Evolutionary conservation across 805 yeast genomes (phyloP).

Genomic region (Zygosaccharomyces bisporus): DNA sequence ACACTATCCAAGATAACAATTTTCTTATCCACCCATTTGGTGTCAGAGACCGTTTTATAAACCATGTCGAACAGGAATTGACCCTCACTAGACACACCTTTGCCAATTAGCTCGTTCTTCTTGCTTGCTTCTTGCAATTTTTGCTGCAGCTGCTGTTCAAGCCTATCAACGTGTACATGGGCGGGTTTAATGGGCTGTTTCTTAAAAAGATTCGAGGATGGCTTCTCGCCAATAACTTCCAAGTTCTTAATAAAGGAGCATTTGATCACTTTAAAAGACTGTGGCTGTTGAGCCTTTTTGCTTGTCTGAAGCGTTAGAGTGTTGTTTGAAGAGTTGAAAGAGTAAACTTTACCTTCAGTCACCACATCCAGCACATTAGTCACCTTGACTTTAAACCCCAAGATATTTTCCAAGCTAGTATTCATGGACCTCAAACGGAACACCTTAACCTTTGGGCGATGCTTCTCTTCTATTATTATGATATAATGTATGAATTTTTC

Average conservation of each 20-base stretch:
- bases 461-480: background rate
- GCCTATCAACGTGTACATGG: constrained; percentile 32
- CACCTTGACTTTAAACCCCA: constrained; percentile 50
- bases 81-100: constrained; percentile 41
- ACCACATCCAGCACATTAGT: constrained; percentile 56
- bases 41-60: constrained; percentile 43
- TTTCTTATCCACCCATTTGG: constrained; percentile 42
- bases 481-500: background rate
- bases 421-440: constrained; percentile 22
- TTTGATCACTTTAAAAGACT: constrained; percentile 50
- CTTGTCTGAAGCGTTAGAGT: constrained; percentile 35
- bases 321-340: constrained; percentile 48
- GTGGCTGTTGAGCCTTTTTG: constrained; percentile 22
- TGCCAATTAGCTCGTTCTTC: constrained; percentile 31
- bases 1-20: constrained; percentile 48
- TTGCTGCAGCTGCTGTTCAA: constrained; percentile 25
- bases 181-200: constrained; percentile 36
- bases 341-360: constrained; percentile 59
- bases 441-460: background rate
- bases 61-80: constrained; percentile 44
- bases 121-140: constrained; percentile 28
- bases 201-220: constrained; percentile 27
- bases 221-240: constrained; percentile 42
- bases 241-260: constrained; percentile 55
- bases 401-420: constrained; percentile 27